Conservation (phyloP, 2,329 filamentous ascomycete species). For the Cytospora chrysosperma region DNA sequence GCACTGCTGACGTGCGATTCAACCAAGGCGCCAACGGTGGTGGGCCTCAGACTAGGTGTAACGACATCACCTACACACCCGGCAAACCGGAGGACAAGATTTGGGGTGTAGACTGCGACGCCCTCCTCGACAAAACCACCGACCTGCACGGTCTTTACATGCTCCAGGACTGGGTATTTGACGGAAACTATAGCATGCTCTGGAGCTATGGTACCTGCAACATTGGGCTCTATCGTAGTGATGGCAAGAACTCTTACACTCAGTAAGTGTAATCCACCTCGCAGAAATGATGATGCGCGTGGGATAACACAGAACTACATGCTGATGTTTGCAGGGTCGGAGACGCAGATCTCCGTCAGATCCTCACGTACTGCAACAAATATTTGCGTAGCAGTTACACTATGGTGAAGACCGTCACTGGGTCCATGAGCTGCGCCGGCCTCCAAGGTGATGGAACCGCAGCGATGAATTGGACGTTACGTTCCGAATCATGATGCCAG, state of each 20-base stretch:
- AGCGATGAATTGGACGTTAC: not conserved
- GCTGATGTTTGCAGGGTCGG: not conserved
- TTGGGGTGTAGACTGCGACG: not conserved
- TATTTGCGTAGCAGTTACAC: not conserved
- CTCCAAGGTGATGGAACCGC: not conserved
- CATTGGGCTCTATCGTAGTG: not conserved
- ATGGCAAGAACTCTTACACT: not conserved
- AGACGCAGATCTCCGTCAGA: not conserved
- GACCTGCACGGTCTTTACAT: not conserved
- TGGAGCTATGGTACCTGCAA: not conserved
- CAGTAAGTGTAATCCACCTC: not conserved
- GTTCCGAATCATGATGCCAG: not conserved
- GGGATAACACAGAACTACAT: not conserved
- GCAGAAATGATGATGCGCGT: not conserved
- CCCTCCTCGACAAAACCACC: not conserved
- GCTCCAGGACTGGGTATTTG: not conserved
- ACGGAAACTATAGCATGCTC: not conserved
- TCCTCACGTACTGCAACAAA: not conserved
- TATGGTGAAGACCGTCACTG: not conserved
- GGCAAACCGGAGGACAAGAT: not conserved
- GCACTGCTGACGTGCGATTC: not conserved
- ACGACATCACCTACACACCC: not conserved
- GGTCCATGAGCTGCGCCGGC: not conserved
- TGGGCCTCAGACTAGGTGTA: not conserved
- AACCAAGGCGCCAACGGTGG: not conserved